Conservation (phyloP, 2,329 filamentous ascomycete genomes). For the Nemania bipapillata region DNA sequence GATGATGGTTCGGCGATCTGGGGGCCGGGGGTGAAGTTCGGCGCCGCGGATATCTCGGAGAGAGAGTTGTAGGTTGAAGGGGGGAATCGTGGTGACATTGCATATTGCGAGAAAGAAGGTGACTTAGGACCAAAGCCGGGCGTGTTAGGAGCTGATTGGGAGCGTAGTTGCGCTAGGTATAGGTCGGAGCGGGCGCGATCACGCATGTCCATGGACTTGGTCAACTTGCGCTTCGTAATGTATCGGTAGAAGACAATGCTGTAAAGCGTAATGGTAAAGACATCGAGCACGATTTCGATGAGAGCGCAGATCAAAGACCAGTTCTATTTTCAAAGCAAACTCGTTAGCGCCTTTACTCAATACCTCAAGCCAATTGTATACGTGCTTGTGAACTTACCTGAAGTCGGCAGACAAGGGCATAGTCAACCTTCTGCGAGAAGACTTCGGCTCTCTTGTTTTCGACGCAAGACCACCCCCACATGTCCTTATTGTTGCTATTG, state of each 20-base stretch:
- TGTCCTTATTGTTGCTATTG: slow-evolving; percentile 80
- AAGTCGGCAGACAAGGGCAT: slow-evolving; percentile 89
- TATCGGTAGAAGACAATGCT: slow-evolving; percentile 96
- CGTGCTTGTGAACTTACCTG: slow-evolving; percentile 64
- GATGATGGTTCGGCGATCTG: slow-evolving; percentile 70
- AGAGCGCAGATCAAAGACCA: slow-evolving; percentile 97
- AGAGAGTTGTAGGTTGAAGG: slow-evolving; percentile 66
- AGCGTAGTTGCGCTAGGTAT: slow-evolving; percentile 85
- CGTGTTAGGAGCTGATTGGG: slow-evolving; percentile 93
- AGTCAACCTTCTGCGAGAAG: slow-evolving; percentile 84
- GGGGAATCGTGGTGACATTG: slow-evolving; percentile 70
- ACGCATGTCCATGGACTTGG: slow-evolving; percentile 95
- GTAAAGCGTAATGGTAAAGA: slow-evolving; percentile 92
- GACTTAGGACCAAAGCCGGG: slow-evolving; percentile 83
- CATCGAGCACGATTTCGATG: slow-evolving; percentile 93
- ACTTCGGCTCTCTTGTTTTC: slow-evolving; percentile 83
- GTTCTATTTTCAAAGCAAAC: slow-evolving; percentile 66
- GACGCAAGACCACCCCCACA: slow-evolving; percentile 99
- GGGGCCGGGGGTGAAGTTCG: slow-evolving; percentile 64
- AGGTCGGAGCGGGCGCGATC: slow-evolving; percentile 94
- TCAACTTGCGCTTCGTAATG: slow-evolving; percentile 93
- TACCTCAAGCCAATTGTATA: slow-evolving; percentile 26
- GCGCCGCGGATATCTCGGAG: slow-evolving; percentile 57
- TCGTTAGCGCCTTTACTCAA: slow-evolving; percentile 44
- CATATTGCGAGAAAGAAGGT: slow-evolving; percentile 64